phyloP scores from a whole-genome alignment of 2,329 filamentous ascomycete genomes.

The Cladophialophora carrionii region DNA sequence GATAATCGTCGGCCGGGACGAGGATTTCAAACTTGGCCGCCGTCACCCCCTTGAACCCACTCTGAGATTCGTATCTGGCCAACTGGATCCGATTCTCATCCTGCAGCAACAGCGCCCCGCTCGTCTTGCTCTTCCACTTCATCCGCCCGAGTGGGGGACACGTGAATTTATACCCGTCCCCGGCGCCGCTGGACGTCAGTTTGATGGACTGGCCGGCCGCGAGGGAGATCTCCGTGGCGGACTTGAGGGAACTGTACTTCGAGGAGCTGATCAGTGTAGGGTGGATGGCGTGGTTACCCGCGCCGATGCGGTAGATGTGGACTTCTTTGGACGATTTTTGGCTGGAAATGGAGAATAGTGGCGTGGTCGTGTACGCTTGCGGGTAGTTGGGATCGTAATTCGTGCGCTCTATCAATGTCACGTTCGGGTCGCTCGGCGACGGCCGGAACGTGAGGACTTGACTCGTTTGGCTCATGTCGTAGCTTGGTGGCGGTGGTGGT shows the following conservation, averaged over 20 bases:
- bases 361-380: neutral
- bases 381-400: neutral
- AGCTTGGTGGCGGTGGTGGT: neutral
- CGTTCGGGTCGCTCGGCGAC: neutral
- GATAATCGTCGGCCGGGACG: constrained; percentile 1
- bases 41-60: neutral
- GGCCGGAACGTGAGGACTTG: constrained; percentile 5
- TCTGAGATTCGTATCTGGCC: neutral
- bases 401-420: constrained; percentile 2
- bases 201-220: neutral
- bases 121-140: constrained; percentile 11
- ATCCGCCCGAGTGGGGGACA: neutral
- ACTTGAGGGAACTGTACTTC: neutral
- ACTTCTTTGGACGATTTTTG: neutral
- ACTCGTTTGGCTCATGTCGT: neutral
- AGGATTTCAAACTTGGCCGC: constrained; percentile 1
- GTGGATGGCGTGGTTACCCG: neutral
- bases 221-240: neutral
- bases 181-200: neutral
- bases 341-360: constrained; percentile 1
- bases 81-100: neutral
- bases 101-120: constrained; percentile 4
- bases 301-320: neutral
- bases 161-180: constrained; percentile 9
- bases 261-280: neutral